Evolutionary conservation across 352 stramenopile genomes (phyloP).

Genomic region (Globisporangium iwayamae): DNA sequence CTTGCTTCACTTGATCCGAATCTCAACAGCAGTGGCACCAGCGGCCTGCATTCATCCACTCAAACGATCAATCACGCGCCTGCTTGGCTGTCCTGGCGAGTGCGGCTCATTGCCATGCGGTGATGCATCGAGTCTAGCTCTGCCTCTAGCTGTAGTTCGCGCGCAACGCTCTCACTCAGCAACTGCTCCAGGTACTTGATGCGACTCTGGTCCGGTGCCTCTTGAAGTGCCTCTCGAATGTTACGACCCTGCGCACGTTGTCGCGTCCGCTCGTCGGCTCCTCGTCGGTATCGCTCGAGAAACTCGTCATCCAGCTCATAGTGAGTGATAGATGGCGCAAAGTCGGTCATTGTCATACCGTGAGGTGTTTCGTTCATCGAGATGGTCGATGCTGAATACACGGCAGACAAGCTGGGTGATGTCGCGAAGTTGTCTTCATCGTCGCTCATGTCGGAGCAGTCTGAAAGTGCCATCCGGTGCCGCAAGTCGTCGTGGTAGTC

Average conservation of each 20-base stretch:
- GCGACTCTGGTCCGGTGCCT: constrained; percentile 74
- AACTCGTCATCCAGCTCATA: constrained; percentile 39
- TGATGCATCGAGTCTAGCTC: constrained; percentile 71
- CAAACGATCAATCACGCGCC: constrained; percentile 19
- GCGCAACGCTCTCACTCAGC: constrained; percentile 75
- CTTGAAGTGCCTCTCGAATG: constrained; percentile 70
- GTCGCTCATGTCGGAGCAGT: constrained; percentile 83
- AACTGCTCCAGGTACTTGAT: constrained; percentile 88
- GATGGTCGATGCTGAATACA: constrained; percentile 19
- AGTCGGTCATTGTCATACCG: constrained; percentile 24
- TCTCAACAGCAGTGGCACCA: background rate
- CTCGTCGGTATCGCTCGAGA: constrained; percentile 51
- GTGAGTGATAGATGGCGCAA: constrained; percentile 17
- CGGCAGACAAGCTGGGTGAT: constrained; percentile 29
- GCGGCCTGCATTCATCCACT: constrained; percentile 1
- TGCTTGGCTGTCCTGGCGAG: constrained; percentile 15
- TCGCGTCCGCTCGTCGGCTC: constrained; percentile 68
- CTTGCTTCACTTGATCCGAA: background rate
- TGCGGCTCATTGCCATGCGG: constrained; percentile 24
- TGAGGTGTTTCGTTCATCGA: constrained; percentile 29
- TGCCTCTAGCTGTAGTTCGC: constrained; percentile 79
- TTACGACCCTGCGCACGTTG: constrained; percentile 75
- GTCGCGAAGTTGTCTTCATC: constrained; percentile 57
- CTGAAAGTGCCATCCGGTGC: constrained; percentile 53
- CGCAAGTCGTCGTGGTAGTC: constrained; percentile 73